Evolutionary conservation across 345 rosid genomes (phyloP), one percentile per base, ranked within the genome.

Genomic region (Limnanthes douglasii): DNA sequence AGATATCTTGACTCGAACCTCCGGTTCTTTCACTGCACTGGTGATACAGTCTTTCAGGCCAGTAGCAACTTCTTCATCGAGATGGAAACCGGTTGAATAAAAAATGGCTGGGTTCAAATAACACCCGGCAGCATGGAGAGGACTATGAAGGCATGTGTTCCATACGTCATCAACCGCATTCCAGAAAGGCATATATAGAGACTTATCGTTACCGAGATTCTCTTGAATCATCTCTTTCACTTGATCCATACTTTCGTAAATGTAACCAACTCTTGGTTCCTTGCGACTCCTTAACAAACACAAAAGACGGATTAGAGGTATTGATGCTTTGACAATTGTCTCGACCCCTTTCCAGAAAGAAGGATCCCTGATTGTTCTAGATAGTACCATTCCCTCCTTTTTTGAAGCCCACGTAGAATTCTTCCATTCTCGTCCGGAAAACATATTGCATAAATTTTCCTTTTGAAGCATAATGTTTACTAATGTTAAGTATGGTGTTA

Each of bases 81-180:
- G 34, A 43, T 43, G 19, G 34, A 82, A 73, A 27, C 51, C 62
- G 22, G 50, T 42, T 14, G 76, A 54, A 63, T 71, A 71, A 49
- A 68, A 73, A 16, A 67, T 36, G 20, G 36, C 19, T 2, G 94
- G 81, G 50, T 82, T 73, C 28, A 82, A 45, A 49, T 56, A 71
- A 43, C 66, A 73, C 27, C 72, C 88, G 4, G 83, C 73, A 26
- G 66, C 78, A 64, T 77, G 94, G 13, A 81, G 64, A 43, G 75
- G 75, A 39, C 51, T 68, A 33, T 69, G 69, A 18, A 81, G 66
- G 34, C 57, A 35, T 1, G 31, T 39, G 18, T 57, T 37, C 81
- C 85, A 77, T 1, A 73, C 64, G 46, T 74, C 78, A 45, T 81
- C 85, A 6, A 81, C 66, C 23, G 54, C 53, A 44, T 58, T 34